These are phyloP conservation scores for Monilinia laxa DNA, from an alignment of 2,329 filamentous ascomycete species.

Conservation along the genomic window DNA sequence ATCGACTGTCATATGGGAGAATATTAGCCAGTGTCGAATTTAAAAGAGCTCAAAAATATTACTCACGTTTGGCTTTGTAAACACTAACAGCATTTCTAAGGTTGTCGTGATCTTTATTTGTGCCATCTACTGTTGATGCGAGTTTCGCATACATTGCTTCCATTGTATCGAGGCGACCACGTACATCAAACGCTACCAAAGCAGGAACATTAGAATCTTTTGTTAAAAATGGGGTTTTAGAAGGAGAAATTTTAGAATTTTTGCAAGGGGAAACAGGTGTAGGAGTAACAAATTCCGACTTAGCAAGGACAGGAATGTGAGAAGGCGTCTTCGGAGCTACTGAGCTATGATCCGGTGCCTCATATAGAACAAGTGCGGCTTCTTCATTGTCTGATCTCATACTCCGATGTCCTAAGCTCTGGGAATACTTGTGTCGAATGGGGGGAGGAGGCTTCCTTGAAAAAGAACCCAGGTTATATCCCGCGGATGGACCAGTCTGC, in stretches of 20 bases:
- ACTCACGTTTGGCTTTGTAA: conserved; percentile 61
- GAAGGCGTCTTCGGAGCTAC: conserved; percentile 40
- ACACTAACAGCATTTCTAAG: conserved; percentile 73
- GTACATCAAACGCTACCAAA: conserved; percentile 75
- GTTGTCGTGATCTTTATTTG: conserved; percentile 64
- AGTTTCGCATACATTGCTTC: conserved; percentile 72
- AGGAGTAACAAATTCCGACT: conserved; percentile 31
- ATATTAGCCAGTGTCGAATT: conserved; percentile 23
- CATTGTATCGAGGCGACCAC: conserved; percentile 72
- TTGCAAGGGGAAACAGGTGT: conserved; percentile 43
- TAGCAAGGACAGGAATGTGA: conserved; percentile 39
- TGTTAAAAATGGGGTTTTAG: conserved; percentile 58
- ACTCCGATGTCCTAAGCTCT: conserved; percentile 30
- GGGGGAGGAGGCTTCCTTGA: conserved; percentile 23
- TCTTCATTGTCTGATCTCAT: conserved; percentile 31
- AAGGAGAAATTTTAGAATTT: conserved; percentile 43
- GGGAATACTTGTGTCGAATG: conserved; percentile 31
- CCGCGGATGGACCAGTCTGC: conserved; percentile 27
- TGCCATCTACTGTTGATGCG: conserved; percentile 68
- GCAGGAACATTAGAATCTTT: conserved; percentile 69
- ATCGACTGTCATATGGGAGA: conserved; percentile 28
- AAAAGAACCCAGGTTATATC: conserved; percentile 26
- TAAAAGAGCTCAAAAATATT: background rate
- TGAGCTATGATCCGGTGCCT: conserved; percentile 32
- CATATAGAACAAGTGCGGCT: conserved; percentile 35